A percentile compares a stretch with the other conserved stretches of the same genome.
These are phyloP conservation scores for Plenodomus biglobosus DNA, from an alignment of 2,329 filamentous ascomycete genomes.

Conservation along the genomic window DNA sequence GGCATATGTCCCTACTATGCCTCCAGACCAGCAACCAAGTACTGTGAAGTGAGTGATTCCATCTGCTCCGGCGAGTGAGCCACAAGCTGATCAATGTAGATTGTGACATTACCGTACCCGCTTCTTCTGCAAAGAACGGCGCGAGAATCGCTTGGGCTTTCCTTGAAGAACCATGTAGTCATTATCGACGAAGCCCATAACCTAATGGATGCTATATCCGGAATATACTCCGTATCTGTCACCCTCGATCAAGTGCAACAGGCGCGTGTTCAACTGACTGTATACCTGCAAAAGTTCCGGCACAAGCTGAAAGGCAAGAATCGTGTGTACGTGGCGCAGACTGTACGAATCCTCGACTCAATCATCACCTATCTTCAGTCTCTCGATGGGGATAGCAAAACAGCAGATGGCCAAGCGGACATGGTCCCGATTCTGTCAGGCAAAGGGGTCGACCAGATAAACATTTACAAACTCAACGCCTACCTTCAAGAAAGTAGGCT, in stretches of 20 bases:
- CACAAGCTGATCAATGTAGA: slow-evolving; percentile 48
- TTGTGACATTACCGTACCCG: slow-evolving; percentile 90
- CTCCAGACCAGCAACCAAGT: slow-evolving; percentile 78
- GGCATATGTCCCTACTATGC: slow-evolving; percentile 94
- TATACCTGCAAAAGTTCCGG: slow-evolving; percentile 85
- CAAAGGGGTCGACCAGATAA: slow-evolving; percentile 93
- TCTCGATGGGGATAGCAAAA: slow-evolving; percentile 45
- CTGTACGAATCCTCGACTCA: slow-evolving; percentile 79
- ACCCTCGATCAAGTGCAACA: slow-evolving; percentile 70
- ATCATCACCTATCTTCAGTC: slow-evolving; percentile 68
- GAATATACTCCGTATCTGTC: slow-evolving; percentile 80
- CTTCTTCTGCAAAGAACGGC: slow-evolving; percentile 84
- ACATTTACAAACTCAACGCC: slow-evolving; percentile 81
- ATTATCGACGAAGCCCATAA: slow-evolving; percentile 98
- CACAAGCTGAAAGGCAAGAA: slow-evolving; percentile 89
- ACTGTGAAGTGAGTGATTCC: slow-evolving; percentile 62
- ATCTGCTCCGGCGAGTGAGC: not conserved
- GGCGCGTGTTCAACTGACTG: slow-evolving; percentile 72
- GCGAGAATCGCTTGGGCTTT: slow-evolving; percentile 82
- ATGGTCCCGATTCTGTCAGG: slow-evolving; percentile 72
- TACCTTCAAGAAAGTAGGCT: slow-evolving; percentile 93
- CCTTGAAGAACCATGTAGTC: slow-evolving; percentile 83
- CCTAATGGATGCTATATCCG: slow-evolving; percentile 89
- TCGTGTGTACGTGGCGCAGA: slow-evolving; percentile 84
- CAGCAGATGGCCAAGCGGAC: slow-evolving; percentile 67